Percentiles rank a stretch among this genome's conserved stretches.
Evolutionary conservation across 805 yeast species (phyloP).

Genomic region (Candida nanaspora): DNA sequence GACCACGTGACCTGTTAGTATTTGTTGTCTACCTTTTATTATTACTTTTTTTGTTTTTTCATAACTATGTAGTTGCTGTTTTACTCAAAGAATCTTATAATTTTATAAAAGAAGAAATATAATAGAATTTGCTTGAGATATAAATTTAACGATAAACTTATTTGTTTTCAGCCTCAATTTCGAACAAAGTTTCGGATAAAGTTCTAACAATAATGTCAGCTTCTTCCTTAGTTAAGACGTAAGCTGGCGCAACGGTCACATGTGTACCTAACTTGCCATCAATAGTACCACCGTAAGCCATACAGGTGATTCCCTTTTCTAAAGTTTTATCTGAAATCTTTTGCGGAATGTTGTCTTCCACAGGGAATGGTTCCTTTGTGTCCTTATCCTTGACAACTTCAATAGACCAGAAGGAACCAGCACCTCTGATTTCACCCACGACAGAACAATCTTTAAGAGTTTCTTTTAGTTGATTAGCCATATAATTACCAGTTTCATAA

Average conservation of each 20-base stretch:
- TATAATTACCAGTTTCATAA: constrained; percentile 33
- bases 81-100: no score
- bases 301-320: constrained; percentile 34
- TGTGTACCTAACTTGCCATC: constrained; percentile 33
- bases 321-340: constrained; percentile 28
- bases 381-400: constrained; percentile 48
- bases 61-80: no score
- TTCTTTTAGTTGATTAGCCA: constrained; percentile 31
- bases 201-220: constrained; percentile 30
- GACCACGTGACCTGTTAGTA: no score
- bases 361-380: constrained; percentile 42
- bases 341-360: constrained; percentile 19
- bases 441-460: constrained; percentile 28
- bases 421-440: constrained; percentile 57
- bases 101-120: no score
- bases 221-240: constrained; percentile 31
- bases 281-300: constrained; percentile 35
- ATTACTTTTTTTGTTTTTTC: no score
- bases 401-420: constrained; percentile 53
- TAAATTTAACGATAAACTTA: no score
- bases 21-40: no score
- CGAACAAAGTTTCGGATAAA: constrained; percentile 11
- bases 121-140: no score
- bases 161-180: constrained; percentile 6
- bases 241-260: constrained; percentile 38